Percentiles rank a stretch among this genome's conserved stretches.
phyloP scores from a whole-genome alignment of 257 asterid genomes.

The Nicotiana benthamiana region DNA sequence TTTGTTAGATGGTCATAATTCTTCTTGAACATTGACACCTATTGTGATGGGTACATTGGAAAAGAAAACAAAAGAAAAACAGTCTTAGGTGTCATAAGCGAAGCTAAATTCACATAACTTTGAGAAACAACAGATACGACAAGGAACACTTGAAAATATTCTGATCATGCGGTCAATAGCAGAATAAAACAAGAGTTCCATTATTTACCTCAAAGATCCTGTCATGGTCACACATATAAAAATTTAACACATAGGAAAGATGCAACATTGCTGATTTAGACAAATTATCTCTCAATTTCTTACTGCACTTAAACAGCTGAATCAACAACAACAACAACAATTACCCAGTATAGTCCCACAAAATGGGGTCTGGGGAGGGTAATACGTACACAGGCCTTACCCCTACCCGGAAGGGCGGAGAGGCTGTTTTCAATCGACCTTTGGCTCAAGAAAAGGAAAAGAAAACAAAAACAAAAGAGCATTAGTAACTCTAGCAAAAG shows the following conservation, averaged over 20 bases:
- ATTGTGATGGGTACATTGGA: slow-evolving; percentile 4
- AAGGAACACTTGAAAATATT: background rate
- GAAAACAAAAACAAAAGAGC: too few relatives aligned
- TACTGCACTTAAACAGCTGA: background rate
- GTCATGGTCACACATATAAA: background rate
- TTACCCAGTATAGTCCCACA: too few relatives aligned
- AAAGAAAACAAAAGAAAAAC: background rate
- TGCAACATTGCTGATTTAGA: background rate
- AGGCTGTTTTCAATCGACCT: too few relatives aligned
- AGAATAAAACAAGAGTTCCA: background rate
- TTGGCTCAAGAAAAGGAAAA: too few relatives aligned
- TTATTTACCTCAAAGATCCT: background rate
- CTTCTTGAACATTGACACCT: slow-evolving; percentile 74
- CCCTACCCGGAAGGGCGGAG: too few relatives aligned
- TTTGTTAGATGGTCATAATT: slow-evolving; percentile 46
- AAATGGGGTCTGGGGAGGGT: too few relatives aligned
- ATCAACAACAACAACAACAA: too few relatives aligned
- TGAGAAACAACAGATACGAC: background rate
- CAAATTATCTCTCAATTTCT: background rate
- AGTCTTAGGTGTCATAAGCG: background rate
- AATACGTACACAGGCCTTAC: too few relatives aligned
- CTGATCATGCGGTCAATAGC: background rate
- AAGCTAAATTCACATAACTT: background rate
- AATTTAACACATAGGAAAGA: background rate
- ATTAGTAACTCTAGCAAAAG: too few relatives aligned